Conservation (phyloP, 2,329 filamentous ascomycete genomes). For the Acephala macrosclerotiorum region DNA sequence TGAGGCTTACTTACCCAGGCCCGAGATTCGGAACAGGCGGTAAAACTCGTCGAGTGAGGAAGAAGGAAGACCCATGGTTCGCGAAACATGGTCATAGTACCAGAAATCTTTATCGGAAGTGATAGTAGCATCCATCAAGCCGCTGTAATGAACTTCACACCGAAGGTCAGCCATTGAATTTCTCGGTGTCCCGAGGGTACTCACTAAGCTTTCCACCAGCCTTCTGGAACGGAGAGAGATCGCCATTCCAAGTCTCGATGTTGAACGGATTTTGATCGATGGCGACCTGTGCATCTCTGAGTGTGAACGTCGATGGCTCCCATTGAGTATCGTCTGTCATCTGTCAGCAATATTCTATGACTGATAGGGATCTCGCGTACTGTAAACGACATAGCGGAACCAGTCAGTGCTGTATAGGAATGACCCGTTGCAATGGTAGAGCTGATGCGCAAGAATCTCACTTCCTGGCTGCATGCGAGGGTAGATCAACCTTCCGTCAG, state of each 20-base stretch:
- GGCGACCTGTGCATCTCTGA: slow-evolving; percentile 44
- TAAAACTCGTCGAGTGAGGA: slow-evolving; percentile 53
- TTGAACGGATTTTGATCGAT: slow-evolving; percentile 33
- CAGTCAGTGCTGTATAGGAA: slow-evolving; percentile 26
- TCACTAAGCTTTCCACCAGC: slow-evolving; percentile 35
- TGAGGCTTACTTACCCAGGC: slow-evolving; percentile 52
- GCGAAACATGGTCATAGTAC: slow-evolving; percentile 50
- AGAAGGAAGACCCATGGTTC: slow-evolving; percentile 48
- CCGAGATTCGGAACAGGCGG: slow-evolving; percentile 59
- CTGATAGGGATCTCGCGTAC: not conserved
- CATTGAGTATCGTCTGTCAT: slow-evolving; percentile 40
- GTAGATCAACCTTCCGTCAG: slow-evolving; percentile 54
- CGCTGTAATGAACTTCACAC: slow-evolving; percentile 33
- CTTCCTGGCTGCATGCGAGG: slow-evolving; percentile 57
- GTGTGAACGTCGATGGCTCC: slow-evolving; percentile 48
- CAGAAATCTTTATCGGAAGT: slow-evolving; percentile 51
- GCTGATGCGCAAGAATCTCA: slow-evolving; percentile 42
- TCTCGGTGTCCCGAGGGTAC: slow-evolving; percentile 19
- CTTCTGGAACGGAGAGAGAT: slow-evolving; percentile 34
- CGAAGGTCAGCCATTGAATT: not conserved
- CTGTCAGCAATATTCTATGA: not conserved
- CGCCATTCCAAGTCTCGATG: slow-evolving; percentile 35
- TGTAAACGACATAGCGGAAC: slow-evolving; percentile 25
- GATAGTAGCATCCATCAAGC: slow-evolving; percentile 43
- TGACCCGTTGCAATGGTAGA: slow-evolving; percentile 18